A percentile compares a stretch with the other conserved stretches of the same genome.
phyloP scores from a whole-genome alignment of 306 rosid species.

The Amphicarpaea edgeworthii region DNA sequence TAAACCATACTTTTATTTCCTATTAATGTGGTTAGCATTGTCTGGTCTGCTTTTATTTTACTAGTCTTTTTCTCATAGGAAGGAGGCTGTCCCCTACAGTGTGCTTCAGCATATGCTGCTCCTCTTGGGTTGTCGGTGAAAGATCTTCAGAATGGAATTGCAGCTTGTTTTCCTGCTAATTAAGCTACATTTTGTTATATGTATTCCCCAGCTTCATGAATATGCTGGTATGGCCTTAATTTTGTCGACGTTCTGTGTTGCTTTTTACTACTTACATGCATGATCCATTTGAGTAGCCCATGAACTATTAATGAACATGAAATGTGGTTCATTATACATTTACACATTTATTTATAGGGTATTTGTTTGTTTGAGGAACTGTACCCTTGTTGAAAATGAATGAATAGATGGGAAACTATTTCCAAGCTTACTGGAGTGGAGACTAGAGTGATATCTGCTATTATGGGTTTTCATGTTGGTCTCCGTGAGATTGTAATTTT shows the following conservation, averaged over 20 bases:
- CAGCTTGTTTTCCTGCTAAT: conserved; percentile 55
- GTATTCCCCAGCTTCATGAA: conserved; percentile 50
- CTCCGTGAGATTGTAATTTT: neutral
- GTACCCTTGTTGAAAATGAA: neutral
- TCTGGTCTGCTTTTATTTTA: neutral
- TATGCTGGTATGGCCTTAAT: conserved; percentile 69
- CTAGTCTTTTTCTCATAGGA: conserved; percentile 3
- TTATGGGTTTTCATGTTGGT: neutral
- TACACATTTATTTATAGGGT: neutral
- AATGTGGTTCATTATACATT: neutral
- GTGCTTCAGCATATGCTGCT: conserved; percentile 16
- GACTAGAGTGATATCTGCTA: neutral
- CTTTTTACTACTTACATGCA: neutral
- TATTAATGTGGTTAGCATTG: conserved; percentile 8
- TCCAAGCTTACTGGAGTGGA: neutral
- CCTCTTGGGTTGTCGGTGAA: conserved; percentile 42
- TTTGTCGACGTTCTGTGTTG: conserved; percentile 22
- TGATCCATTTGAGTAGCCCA: conserved; percentile 9
- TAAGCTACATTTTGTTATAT: conserved; percentile 52
- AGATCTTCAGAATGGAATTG: conserved; percentile 61
- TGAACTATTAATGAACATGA: neutral
- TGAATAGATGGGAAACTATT: conserved; percentile 2
- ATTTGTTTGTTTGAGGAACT: conserved; percentile 28
- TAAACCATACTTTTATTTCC: conserved; percentile 37
- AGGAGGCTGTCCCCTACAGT: neutral